These are phyloP conservation scores for Clavispora carvajalis DNA, from an alignment of 805 yeast genomes.

Conservation along the genomic window DNA sequence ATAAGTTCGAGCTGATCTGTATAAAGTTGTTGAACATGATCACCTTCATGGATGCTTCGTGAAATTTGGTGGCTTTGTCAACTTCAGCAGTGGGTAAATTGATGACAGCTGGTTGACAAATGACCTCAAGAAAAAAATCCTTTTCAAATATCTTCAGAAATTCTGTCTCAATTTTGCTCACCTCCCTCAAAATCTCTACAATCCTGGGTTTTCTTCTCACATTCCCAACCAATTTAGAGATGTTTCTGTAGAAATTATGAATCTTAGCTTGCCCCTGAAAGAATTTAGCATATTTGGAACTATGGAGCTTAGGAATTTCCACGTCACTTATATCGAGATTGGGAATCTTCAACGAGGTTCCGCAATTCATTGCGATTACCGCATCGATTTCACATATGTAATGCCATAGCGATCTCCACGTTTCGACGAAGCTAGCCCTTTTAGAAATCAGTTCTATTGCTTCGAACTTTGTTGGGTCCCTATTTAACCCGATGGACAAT, in stretches of 20 bases:
- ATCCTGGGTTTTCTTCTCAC: conserved; percentile 27
- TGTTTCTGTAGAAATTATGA: conserved; percentile 24
- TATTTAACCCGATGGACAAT: conserved; percentile 33
- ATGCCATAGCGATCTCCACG: conserved; percentile 37
- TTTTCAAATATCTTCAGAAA: conserved; percentile 36
- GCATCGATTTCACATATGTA: conserved; percentile 29
- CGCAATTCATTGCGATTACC: conserved; percentile 26
- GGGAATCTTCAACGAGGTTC: conserved; percentile 24
- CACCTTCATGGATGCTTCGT: conserved; percentile 29
- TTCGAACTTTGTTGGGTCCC: conserved; percentile 32
- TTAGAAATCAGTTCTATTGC: conserved; percentile 28
- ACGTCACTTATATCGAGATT: conserved; percentile 30
- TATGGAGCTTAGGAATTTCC: conserved; percentile 18
- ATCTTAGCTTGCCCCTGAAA: conserved; percentile 15
- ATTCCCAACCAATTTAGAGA: conserved; percentile 24
- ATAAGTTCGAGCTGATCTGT: conserved; percentile 34
- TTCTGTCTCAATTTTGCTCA: conserved; percentile 30
- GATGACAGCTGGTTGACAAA: conserved; percentile 26
- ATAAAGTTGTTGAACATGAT: conserved; percentile 31
- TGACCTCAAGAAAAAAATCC: conserved; percentile 35
- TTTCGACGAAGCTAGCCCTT: conserved; percentile 18
- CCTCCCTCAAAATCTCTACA: conserved; percentile 29
- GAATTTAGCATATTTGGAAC: conserved; percentile 4
- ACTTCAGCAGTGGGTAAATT: conserved; percentile 10
- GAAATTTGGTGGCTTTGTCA: conserved; percentile 19